Conservation (phyloP, 2,329 filamentous ascomycete genomes). For the Diaporthe velutina region DNA sequence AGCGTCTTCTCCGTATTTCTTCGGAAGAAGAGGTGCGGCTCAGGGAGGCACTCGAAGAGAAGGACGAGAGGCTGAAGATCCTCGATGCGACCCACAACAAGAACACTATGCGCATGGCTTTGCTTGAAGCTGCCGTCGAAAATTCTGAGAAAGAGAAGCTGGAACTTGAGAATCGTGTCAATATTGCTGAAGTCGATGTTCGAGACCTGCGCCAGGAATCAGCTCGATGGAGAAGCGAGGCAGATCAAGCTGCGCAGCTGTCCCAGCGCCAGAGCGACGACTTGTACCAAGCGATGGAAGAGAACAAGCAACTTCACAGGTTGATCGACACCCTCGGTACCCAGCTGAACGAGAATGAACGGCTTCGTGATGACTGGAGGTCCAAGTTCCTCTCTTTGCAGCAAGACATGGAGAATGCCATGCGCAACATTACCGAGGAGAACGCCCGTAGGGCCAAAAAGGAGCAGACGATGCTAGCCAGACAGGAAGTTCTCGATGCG, state of each 20-base stretch:
- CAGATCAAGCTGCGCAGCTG: conserved; percentile 69
- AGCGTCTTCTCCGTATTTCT: conserved; percentile 75
- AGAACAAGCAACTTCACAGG: conserved; percentile 81
- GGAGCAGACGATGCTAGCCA: conserved; percentile 82
- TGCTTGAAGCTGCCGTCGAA: conserved; percentile 76
- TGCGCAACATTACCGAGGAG: conserved; percentile 84
- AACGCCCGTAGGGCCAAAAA: conserved; percentile 83
- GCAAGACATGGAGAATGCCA: conserved; percentile 85
- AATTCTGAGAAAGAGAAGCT: conserved; percentile 66
- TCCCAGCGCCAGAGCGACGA: conserved; percentile 64
- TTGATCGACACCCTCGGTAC: conserved; percentile 80
- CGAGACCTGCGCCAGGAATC: conserved; percentile 68
- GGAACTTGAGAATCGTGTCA: conserved; percentile 69
- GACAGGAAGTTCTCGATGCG: conserved; percentile 84
- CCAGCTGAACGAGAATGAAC: conserved; percentile 88
- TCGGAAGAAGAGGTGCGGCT: conserved; percentile 81
- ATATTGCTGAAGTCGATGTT: conserved; percentile 66
- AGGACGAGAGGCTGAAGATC: conserved; percentile 73
- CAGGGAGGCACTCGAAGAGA: conserved; percentile 75
- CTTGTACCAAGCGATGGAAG: conserved; percentile 61
- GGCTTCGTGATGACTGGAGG: conserved; percentile 86
- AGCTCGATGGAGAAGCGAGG: conserved; percentile 72
- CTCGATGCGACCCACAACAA: conserved; percentile 69
- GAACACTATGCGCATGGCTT: conserved; percentile 71
- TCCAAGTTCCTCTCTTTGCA: conserved; percentile 88